Conservation (phyloP, 2,329 filamentous ascomycete species). For the Beauveria bassiana region DNA sequence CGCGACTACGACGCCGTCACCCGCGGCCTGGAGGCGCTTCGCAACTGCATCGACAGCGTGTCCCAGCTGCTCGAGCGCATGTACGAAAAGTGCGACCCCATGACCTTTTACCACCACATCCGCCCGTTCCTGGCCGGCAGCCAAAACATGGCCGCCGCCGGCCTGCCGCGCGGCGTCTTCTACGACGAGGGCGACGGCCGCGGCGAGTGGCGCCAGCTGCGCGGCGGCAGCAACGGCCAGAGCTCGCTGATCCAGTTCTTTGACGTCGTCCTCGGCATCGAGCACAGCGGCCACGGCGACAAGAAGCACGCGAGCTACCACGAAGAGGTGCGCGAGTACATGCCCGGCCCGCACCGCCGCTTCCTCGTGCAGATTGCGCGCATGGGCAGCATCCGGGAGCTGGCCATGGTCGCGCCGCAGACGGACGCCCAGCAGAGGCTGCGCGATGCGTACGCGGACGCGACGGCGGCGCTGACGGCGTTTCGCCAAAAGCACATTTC, state of each 20-base stretch:
- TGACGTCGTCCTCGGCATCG: constrained; percentile 75
- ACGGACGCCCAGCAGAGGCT: constrained; percentile 42
- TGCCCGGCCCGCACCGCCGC: constrained; percentile 74
- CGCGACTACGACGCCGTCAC: constrained; percentile 55
- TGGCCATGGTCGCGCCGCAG: constrained; percentile 47
- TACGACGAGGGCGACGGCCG: constrained; percentile 55
- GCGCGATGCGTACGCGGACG: constrained; percentile 54
- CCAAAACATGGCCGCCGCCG: constrained; percentile 83
- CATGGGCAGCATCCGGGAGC: constrained; percentile 67
- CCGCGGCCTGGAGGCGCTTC: constrained; percentile 56
- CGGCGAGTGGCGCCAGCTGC: constrained; percentile 65
- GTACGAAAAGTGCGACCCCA: constrained; percentile 82
- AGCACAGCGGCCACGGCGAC: constrained; percentile 50
- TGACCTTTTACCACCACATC: constrained; percentile 83
- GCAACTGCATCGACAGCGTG: constrained; percentile 60
- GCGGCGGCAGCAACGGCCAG: constrained; percentile 91
- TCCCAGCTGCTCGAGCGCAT: constrained; percentile 66
- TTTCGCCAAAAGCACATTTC: constrained; percentile 83
- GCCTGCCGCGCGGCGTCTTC: constrained; percentile 73
- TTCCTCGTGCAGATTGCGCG: constrained; percentile 66
- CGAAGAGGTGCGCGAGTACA: constrained; percentile 74
- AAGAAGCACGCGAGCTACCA: constrained; percentile 35
- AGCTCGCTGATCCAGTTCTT: constrained; percentile 91
- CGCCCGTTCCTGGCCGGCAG: constrained; percentile 83
- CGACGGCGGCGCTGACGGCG: constrained; percentile 64